A percentile compares a stretch with the other conserved stretches of the same genome.
These are phyloP conservation scores for Xylaria venustula DNA, from an alignment of 495 filamentous ascomycete genomes.

Conservation along the genomic window DNA sequence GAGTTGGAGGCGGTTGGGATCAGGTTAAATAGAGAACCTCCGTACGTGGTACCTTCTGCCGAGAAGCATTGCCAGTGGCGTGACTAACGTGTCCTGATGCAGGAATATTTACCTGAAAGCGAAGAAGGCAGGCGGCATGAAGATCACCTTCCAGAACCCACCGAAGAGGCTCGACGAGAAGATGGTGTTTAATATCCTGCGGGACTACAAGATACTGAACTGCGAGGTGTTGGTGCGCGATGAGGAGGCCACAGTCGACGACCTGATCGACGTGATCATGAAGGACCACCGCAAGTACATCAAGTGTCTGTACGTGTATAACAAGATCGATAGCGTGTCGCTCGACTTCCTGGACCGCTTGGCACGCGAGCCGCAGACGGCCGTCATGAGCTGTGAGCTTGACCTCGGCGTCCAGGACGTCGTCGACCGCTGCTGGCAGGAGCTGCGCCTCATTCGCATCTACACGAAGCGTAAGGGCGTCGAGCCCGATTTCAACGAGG, in stretches of 20 bases:
- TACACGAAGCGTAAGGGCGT: conserved; percentile 97
- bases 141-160: conserved; percentile 88
- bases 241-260: conserved; percentile 93
- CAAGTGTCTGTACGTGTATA: conserved; percentile 94
- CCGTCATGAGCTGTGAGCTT: conserved; percentile 97
- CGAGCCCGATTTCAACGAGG: conserved; percentile 89
- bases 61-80: background rate
- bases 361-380: conserved; percentile 88
- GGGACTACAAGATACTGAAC: conserved; percentile 98
- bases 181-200: conserved; percentile 93
- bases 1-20: conserved; percentile 98
- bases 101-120: conserved; percentile 98
- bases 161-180: conserved; percentile 94
- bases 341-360: conserved; percentile 90
- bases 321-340: conserved; percentile 97
- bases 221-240: conserved; percentile 95
- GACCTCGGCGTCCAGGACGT: conserved; percentile 97
- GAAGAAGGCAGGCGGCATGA: conserved; percentile 98
- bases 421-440: conserved; percentile 93
- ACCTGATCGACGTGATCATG: conserved; percentile 99
- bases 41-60: conserved; percentile 47
- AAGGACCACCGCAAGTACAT: conserved; percentile 98
- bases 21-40: conserved; percentile 85
- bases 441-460: conserved; percentile 83
- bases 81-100: conserved; percentile 16